Base-by-base conservation (phyloP, 352 stramenopile genomes). In the Thraustotheca clavata region DNA sequence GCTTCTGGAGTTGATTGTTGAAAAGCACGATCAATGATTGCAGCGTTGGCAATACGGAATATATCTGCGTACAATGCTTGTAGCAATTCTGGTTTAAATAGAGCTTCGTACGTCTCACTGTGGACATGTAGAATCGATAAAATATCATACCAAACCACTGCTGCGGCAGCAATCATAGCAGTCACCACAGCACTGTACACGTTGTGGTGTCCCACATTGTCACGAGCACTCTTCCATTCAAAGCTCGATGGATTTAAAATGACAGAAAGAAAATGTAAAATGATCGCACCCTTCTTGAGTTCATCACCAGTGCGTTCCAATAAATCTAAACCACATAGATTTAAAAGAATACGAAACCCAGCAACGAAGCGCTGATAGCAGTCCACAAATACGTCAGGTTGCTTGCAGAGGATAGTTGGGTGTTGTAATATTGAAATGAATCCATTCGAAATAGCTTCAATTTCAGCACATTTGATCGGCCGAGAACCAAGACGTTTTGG, bases 31-130 rank as follows among this genome's bases (percentile, higher is more conserved):
- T 91, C 80, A 4, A 91, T 82, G 1, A 94, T 43, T 16, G 77
- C 78, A 41, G 93, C 31, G 67, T 94, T 94, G 52, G 81, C 91
- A 16, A 94, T 79, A 9, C 81, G 76, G 36, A 92, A 40, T 0
- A 91, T 73, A n/a, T 76, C 73, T 16, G 76, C 71, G 16, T 91
- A 67, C 2, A 83, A 86, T 0, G 38, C 68, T n/a, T 77, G 80
- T 46, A 94, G 59, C 22, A 82, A 75, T 20, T 87, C 81, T 40
- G 90, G 78, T 0, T 73, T 72, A 11, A 92, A 67, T n/a, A 41
- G 27, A 2, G 8, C 16, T 18, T 52, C 7, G 12, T 47, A 27
- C 9, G 20, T 55, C n/a, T 55, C 36, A 32, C 33, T 29, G 12
- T 65, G 57, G 22, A 43, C 57, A 18, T 65, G 57, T 11, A 65